Evolutionary conservation across 768 basidiomycete species (phyloP).

Genomic region (Amanita brunnescens): DNA sequence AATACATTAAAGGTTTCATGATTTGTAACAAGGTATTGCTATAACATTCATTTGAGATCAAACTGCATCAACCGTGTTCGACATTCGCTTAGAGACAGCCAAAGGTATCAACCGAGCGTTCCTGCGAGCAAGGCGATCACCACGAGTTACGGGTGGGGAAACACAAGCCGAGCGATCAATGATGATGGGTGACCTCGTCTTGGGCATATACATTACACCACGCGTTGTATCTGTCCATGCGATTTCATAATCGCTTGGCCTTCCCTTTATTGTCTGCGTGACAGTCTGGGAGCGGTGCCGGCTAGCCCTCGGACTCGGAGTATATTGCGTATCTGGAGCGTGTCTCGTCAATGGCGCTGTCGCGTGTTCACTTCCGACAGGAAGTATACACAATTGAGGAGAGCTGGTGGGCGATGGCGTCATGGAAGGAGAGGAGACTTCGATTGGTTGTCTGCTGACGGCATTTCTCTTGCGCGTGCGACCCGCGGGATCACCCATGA

Average conservation of each 20-base stretch:
- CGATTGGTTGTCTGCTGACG: not conserved
- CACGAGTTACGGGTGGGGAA: not conserved
- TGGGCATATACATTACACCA: not conserved
- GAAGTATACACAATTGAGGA: not conserved
- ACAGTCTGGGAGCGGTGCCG: not conserved
- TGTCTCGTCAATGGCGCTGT: too few relatives aligned
- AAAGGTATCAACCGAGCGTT: not conserved
- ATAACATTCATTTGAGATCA: not conserved
- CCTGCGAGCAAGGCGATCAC: too few relatives aligned
- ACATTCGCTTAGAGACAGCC: not conserved
- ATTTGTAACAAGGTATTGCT: not conserved
- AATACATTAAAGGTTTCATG: not conserved
- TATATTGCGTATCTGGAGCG: too few relatives aligned
- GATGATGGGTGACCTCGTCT: not conserved
- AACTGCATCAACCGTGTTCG: not conserved
- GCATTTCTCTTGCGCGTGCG: not conserved
- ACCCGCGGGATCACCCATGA: not conserved
- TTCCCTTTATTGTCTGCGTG: not conserved
- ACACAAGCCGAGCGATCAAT: not conserved
- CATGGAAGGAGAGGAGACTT: conserved; percentile 1
- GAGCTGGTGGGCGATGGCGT: conserved; percentile 1
- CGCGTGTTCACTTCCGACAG: not conserved
- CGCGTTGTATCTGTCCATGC: not conserved
- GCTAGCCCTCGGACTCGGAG: not conserved
- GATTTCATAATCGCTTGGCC: not conserved